These are phyloP conservation scores for Penicillium glabrum DNA, from an alignment of 2,329 filamentous ascomycete species.

Conservation along the genomic window DNA sequence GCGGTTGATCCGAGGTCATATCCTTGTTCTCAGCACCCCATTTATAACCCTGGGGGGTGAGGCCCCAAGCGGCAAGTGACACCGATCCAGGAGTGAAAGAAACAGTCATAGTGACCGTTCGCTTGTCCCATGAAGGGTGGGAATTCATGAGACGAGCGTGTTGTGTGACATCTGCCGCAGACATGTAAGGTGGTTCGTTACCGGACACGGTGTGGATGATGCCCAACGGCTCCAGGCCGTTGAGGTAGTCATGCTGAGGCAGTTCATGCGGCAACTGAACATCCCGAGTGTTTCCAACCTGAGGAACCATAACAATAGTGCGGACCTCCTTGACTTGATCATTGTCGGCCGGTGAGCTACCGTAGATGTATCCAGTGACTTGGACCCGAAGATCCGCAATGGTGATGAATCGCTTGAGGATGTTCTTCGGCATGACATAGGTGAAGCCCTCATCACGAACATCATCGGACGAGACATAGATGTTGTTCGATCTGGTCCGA, in stretches of 20 bases:
- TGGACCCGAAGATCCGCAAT: conserved; percentile 95
- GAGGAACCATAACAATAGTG: conserved; percentile 95
- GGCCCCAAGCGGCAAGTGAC: conserved; percentile 87
- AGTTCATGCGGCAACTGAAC: conserved; percentile 87
- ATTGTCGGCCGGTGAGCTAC: conserved; percentile 87
- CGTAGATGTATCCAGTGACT: conserved; percentile 94
- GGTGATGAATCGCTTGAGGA: conserved; percentile 96
- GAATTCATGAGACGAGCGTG: conserved; percentile 86
- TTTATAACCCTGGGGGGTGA: conserved; percentile 89
- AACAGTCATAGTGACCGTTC: conserved; percentile 91
- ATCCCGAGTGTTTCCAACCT: conserved; percentile 89
- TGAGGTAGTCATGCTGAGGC: conserved; percentile 87
- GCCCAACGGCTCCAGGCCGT: conserved; percentile 83
- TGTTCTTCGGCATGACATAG: conserved; percentile 99
- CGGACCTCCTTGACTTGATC: conserved; percentile 95
- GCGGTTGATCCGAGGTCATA: conserved; percentile 84
- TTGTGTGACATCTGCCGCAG: conserved; percentile 88
- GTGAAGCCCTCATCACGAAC: conserved; percentile 87
- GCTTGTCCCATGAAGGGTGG: conserved; percentile 79
- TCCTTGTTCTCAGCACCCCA: conserved; percentile 98
- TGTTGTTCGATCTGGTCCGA: conserved; percentile 91
- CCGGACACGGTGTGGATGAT: conserved; percentile 94
- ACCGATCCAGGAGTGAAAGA: conserved; percentile 97
- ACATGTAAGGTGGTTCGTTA: conserved; percentile 96
- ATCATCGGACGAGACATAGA: conserved; percentile 96